Evolutionary conservation across 345 rosid genomes (phyloP).

Genomic region (Syzygium jambos): DNA sequence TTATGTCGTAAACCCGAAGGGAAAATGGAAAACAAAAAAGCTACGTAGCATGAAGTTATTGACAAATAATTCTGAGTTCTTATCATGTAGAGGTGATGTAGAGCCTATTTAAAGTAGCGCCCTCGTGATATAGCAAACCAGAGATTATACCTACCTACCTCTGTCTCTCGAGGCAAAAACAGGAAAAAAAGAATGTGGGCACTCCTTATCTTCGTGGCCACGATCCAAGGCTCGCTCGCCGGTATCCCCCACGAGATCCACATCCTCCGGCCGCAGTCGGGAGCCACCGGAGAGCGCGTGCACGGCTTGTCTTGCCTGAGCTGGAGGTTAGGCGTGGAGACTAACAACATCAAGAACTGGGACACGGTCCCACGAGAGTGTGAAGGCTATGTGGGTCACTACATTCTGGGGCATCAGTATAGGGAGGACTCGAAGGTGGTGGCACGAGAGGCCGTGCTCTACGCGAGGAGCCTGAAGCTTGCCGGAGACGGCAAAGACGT

Average conservation of each 20-base stretch:
- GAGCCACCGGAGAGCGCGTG: slow-evolving; percentile 1
- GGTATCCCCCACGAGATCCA: slow-evolving; percentile 18
- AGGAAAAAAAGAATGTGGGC: not conserved
- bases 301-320: slow-evolving; percentile 34
- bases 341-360: slow-evolving; percentile 41
- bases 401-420: slow-evolving; percentile 42
- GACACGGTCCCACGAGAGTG: slow-evolving; percentile 35
- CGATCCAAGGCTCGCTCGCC: not conserved
- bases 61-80: not conserved
- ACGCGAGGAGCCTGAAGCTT: slow-evolving; percentile 24
- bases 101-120: not conserved
- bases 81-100: not conserved
- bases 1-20: no score
- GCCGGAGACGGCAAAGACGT: slow-evolving; percentile 20
- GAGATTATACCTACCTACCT: not conserved
- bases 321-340: slow-evolving; percentile 64
- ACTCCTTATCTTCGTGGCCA: slow-evolving; percentile 3
- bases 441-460: slow-evolving; percentile 20
- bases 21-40: not conserved
- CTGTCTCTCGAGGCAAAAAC: not conserved
- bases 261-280: slow-evolving; percentile 28
- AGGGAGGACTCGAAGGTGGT: slow-evolving; percentile 30
- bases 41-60: not conserved
- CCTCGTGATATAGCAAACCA: not conserved
- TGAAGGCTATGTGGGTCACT: slow-evolving; percentile 38